A percentile compares a stretch with the other conserved stretches of the same genome.
Evolutionary conservation across 176 grass and related monocot species (phyloP).

Genomic region (Musa itinerans): DNA sequence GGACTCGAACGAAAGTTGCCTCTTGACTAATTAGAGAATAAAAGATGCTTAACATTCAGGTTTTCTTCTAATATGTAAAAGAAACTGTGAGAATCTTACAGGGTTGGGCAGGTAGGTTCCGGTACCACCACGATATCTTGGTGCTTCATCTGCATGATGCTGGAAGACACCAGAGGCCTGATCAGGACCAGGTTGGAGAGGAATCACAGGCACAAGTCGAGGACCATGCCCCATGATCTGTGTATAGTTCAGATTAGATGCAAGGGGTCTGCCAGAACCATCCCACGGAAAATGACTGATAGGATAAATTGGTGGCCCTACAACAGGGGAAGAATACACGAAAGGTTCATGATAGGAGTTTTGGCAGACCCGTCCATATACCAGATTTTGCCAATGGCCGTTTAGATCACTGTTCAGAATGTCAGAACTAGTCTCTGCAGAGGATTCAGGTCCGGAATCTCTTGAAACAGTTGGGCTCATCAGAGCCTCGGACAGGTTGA

Average conservation of each 20-base stretch:
- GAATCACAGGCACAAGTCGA: conserved; percentile 50
- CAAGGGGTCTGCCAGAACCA: conserved; percentile 49
- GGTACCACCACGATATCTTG: conserved; percentile 84
- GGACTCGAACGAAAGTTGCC: too few relatives aligned
- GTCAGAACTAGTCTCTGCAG: conserved; percentile 54
- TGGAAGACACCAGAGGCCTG: conserved; percentile 32
- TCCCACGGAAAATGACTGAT: conserved; percentile 63
- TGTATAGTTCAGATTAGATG: conserved; percentile 57
- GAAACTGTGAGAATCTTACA: conserved; percentile 40
- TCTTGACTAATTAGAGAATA: background rate
- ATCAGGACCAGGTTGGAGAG: conserved; percentile 45
- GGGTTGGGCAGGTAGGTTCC: conserved; percentile 86
- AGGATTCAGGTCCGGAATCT: conserved; percentile 31
- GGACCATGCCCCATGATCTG: conserved; percentile 40
- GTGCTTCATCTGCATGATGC: conserved; percentile 44
- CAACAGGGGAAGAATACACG: conserved; percentile 31
- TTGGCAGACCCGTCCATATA: conserved; percentile 71
- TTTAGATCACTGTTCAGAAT: conserved; percentile 71
- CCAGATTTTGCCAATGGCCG: conserved; percentile 56
- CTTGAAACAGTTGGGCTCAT: conserved; percentile 32
- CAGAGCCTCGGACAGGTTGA: conserved; percentile 35
- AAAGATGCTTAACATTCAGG: background rate
- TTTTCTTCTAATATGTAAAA: background rate
- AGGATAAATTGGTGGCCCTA: conserved; percentile 37
- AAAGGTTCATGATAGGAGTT: conserved; percentile 28